Conservation (phyloP, 257 asterid genomes). For the Coffea canephora region DNA sequence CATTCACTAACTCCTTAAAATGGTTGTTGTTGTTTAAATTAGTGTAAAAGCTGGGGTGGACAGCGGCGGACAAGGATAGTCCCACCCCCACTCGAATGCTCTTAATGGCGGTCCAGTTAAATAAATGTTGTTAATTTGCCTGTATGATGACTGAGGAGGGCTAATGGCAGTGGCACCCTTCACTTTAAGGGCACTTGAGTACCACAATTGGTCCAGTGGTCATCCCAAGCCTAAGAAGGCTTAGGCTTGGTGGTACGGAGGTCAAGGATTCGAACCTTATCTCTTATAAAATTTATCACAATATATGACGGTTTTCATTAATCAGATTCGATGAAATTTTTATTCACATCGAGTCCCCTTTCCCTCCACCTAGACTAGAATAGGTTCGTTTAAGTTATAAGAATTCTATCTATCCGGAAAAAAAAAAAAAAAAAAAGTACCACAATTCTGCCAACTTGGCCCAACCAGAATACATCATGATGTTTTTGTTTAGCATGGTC, state of each 20-base stretch:
- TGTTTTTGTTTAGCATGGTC: constrained; percentile 14
- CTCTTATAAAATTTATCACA: too few species aligned
- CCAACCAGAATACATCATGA: constrained; percentile 43
- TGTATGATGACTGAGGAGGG: background rate
- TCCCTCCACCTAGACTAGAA: too few species aligned
- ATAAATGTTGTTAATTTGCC: too few species aligned
- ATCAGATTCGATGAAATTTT: too few species aligned
- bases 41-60: background rate
- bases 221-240: too few species aligned
- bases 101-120: constrained; percentile 1
- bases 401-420: too few species aligned
- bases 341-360: too few species aligned
- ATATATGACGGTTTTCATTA: too few species aligned
- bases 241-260: too few species aligned
- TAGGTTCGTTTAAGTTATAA: too few species aligned
- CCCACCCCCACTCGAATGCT: constrained; percentile 8
- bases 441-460: constrained; percentile 13
- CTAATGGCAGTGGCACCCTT: background rate
- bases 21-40: background rate
- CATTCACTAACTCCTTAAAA: background rate
- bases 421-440: background rate
- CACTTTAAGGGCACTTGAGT: background rate
- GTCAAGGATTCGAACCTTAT: too few species aligned
- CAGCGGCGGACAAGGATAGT: background rate
- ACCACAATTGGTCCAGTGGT: background rate